phyloP scores from a whole-genome alignment of 1,284 basidiomycete genomes.

The Sphagnurus paluster region DNA sequence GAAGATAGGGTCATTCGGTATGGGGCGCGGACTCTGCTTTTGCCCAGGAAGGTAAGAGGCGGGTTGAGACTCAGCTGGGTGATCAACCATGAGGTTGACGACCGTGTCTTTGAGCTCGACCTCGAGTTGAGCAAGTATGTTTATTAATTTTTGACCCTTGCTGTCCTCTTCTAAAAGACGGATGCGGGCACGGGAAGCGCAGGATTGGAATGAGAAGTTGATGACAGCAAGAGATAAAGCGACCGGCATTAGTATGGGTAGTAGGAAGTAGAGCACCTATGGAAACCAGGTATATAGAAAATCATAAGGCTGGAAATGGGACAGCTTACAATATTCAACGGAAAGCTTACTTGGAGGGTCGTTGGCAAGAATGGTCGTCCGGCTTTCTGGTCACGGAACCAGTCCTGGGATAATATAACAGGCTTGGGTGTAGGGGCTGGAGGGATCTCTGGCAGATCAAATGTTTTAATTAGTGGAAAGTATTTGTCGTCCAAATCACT shows the following conservation, averaged over 20 bases:
- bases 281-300: neutral
- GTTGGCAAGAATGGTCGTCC: constrained; percentile 57
- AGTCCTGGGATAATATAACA: constrained; percentile 39
- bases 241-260: constrained; percentile 68
- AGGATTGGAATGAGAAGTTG: constrained; percentile 53
- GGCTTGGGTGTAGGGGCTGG: constrained; percentile 39
- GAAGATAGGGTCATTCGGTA: neutral
- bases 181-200: constrained; percentile 60
- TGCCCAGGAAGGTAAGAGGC: neutral
- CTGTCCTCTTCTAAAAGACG: constrained; percentile 55
- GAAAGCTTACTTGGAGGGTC: constrained; percentile 63
- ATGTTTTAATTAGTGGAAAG: constrained; percentile 53
- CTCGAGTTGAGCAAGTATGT: constrained; percentile 58
- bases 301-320: neutral
- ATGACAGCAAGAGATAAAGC: constrained; percentile 50
- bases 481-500: constrained; percentile 63
- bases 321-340: constrained; percentile 67
- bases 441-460: constrained; percentile 39
- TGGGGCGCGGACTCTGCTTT: constrained; percentile 4
- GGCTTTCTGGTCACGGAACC: constrained; percentile 43
- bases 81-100: constrained; percentile 42
- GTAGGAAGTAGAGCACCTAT: constrained; percentile 51
- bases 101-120: constrained; percentile 56
- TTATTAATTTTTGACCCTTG: constrained; percentile 44
- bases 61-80: neutral